These are phyloP conservation scores for Fusarium sp. DNA, from an alignment of 2,329 filamentous ascomycete genomes.

Conservation along the genomic window DNA sequence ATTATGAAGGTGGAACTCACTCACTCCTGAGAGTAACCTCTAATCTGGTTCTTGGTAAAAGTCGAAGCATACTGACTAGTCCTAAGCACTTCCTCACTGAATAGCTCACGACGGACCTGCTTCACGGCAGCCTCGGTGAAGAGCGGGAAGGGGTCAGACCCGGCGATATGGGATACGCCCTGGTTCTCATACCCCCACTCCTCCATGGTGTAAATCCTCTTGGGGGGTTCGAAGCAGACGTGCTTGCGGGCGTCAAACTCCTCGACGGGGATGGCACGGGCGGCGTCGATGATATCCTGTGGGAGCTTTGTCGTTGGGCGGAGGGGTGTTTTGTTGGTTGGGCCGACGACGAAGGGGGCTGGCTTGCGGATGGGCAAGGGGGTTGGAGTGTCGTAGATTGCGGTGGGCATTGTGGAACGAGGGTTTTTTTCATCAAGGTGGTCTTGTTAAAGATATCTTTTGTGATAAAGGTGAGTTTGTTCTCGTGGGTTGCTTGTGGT, in stretches of 20 bases:
- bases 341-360: constrained; percentile 46
- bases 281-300: constrained; percentile 14
- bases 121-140: constrained; percentile 72
- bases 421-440: neutral
- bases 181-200: constrained; percentile 69
- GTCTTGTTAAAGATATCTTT: neutral
- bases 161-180: constrained; percentile 72
- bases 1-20: constrained; percentile 38
- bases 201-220: constrained; percentile 69
- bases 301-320: constrained; percentile 40
- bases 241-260: constrained; percentile 68
- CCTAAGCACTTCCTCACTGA: constrained; percentile 66
- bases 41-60: constrained; percentile 66
- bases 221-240: constrained; percentile 63
- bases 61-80: constrained; percentile 66
- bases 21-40: constrained; percentile 60
- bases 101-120: constrained; percentile 72
- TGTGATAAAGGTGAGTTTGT: neutral
- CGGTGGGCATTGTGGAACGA: constrained; percentile 12
- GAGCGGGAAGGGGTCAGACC: constrained; percentile 73
- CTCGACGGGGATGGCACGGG: constrained; percentile 4
- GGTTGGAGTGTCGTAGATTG: neutral
- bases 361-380: constrained; percentile 19
- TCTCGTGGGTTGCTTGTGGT: neutral
- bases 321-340: constrained; percentile 45